Evolutionary conservation across 2,329 filamentous ascomycete species (phyloP), one percentile per base, ranked within the genome.

Genomic region (Colletotrichum liaoningense): DNA sequence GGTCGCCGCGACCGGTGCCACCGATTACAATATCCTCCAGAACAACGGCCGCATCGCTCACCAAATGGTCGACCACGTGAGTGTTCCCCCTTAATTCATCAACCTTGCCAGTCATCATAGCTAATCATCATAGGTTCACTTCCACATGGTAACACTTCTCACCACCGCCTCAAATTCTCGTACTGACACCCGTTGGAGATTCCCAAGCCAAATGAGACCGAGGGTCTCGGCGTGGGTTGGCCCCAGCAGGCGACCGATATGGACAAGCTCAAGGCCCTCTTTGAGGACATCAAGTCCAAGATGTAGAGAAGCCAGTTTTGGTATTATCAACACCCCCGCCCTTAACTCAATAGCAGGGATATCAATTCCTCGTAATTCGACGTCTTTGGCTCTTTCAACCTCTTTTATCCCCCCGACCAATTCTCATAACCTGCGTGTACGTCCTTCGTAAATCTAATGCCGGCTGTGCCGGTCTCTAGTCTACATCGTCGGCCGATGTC

Each of bases 1-100:
- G 60, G 95, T 93, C 62, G 84, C 87, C 24, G 96, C 95, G 33
- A 91, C 90, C 4, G 94, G 94, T 49, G 92, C 93, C 4, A 86
- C 87, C 64, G 90, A 98, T 83, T 99, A 95, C 88, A 99, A 99
- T 81, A 90, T 99, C 62, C 86, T 99, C 73, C 97, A 99, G 86
- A 99, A 99, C 86, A 99, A 99, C 80, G 97, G 97, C 65, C 88
- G 90, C 26, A 90, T 96, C 79, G 97, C 97, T 22, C 97, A 99
- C 83, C 97, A 98, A 86, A 88, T 93, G 76, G 96, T 99, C 75
- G 93, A 95, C 77, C 97, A 99, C 85, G 96, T 97, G 86, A 85
- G 91, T 54, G n/a, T 22, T 30, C 38, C 28, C 19, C 22, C 12
- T 16, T 11, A 8, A 1, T 14, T 28, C 30, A 42, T 28, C 12